Base-by-base conservation (phyloP, 352 stramenopile genomes). In the Pythium aristosporum region DNA sequence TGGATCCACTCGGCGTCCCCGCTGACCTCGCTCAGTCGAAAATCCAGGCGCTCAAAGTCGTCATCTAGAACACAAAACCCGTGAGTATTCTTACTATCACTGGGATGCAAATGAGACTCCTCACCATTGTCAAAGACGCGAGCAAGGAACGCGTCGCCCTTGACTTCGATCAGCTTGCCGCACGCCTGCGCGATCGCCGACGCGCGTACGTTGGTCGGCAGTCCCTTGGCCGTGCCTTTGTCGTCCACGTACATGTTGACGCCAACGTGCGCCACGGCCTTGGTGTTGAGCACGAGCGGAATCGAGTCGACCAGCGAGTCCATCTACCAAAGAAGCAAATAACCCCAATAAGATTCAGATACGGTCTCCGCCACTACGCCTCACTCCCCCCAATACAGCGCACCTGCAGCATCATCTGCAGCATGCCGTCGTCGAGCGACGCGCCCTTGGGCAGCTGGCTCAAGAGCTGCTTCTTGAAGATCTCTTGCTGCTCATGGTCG, bases 211-310 rank as follows among this genome's bases (percentile, higher is more conserved):
- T 96, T 96, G 34, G 80, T 83, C 11, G 85, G 71, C 18, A 96
- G 65, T 1, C 80, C 81, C 71, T 96, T 96, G 50, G 88, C 85
- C 13, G 87, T 94, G 56, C 88, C 88, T 64, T 94, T 96, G 71
- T 96, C 88, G 65, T 96, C 88, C 50, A 96, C 88, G 65, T 96
- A 96, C 80, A 96, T 87, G 69, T 95, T 96, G 47, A 96, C 59
- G 18, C 85, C 86, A 15, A 96, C 68, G 69, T 94, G 80, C 47
- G 74, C 65, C 32, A 84, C 79, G 3, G 80, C 82, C 34, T 72
- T 72, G 51, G 80, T 86, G 75, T 96, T 96, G 57, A 91, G 73
- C 61, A 94, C 78, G 23, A 96, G 76, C n/a, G 87, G 84, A 23
- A 96, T 79, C 48, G 88, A 92, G 64, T 96, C 88, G 63, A 96